A percentile compares a stretch with the other conserved stretches of the same genome.
These are phyloP conservation scores for Porphyrellus cyaneotinctus DNA, from an alignment of 768 basidiomycete genomes.

Conservation along the genomic window DNA sequence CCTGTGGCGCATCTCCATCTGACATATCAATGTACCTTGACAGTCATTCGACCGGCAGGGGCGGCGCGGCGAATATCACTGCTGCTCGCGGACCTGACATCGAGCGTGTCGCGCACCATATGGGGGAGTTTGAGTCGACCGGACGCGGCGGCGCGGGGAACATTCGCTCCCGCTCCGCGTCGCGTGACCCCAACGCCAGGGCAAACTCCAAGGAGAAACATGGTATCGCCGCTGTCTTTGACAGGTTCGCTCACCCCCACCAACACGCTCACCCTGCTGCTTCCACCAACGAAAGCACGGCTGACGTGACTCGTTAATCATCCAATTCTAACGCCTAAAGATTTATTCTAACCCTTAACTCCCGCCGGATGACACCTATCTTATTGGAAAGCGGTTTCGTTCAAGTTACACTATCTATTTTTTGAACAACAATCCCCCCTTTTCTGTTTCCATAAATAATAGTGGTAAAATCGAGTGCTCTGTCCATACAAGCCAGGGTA, in stretches of 20 bases:
- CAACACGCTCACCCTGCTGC: neutral
- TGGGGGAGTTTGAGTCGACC: constrained; percentile 35
- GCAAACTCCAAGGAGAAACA: constrained; percentile 29
- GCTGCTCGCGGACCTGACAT: constrained; percentile 33
- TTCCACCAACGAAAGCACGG: neutral
- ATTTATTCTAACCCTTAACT: neutral
- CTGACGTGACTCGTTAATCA: neutral
- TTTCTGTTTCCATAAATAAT: neutral
- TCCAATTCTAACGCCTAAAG: neutral
- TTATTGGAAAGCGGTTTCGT: neutral
- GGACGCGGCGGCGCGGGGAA: constrained; percentile 66
- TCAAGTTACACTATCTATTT: neutral
- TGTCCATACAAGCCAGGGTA: neutral
- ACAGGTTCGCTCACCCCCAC: constrained; percentile 27
- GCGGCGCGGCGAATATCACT: constrained; percentile 61
- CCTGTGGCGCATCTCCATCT: neutral
- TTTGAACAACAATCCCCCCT: neutral
- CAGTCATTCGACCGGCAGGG: constrained; percentile 67
- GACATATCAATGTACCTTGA: neutral
- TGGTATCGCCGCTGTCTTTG: constrained; percentile 28
- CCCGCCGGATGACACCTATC: neutral
- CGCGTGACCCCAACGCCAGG: constrained; percentile 26
- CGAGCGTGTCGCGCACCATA: constrained; percentile 30
- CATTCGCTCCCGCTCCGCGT: constrained; percentile 42
- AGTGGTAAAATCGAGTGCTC: neutral